phyloP scores from a whole-genome alignment of 352 stramenopile species.

The Stephanocyclus meneghinianus region DNA sequence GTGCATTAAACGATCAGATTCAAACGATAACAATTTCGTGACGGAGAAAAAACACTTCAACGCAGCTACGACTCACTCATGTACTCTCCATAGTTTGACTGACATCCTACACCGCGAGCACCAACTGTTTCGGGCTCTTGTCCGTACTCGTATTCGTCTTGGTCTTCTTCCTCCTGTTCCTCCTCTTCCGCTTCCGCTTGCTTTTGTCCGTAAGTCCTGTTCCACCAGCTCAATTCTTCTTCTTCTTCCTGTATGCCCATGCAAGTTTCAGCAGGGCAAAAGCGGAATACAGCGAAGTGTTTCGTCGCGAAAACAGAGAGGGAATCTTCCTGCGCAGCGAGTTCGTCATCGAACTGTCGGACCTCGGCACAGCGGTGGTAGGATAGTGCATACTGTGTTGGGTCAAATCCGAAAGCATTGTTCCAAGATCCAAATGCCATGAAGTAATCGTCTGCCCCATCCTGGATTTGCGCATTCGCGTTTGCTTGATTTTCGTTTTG shows the following conservation, averaged over 20 bases:
- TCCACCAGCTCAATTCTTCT: conserved; percentile 3
- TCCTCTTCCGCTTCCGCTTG: background rate
- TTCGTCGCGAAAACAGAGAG: conserved; percentile 57
- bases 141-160: background rate
- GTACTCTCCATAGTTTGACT: conserved; percentile 53
- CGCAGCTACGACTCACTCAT: background rate
- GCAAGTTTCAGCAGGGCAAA: conserved; percentile 57
- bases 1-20: background rate
- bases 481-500: background rate
- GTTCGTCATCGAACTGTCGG: conserved; percentile 64
- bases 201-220: background rate
- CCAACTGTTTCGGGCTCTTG: conserved; percentile 1
- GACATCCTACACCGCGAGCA: conserved; percentile 13
- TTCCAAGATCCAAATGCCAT: background rate
- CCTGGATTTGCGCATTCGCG: background rate
- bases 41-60: too few species aligned
- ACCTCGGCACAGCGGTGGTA: conserved; percentile 73
- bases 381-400: conserved; percentile 63
- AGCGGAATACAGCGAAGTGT: conserved; percentile 69
- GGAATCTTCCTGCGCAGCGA: conserved; percentile 58
- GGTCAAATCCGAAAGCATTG: conserved; percentile 50
- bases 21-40: background rate
- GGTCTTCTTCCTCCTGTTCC: background rate
- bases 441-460: conserved; percentile 8
- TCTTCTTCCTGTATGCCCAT: background rate